Evolutionary conservation across 2,329 filamentous ascomycete genomes (phyloP), one percentile per base, ranked within the genome.

Genomic region (Davidsoniella australis): DNA sequence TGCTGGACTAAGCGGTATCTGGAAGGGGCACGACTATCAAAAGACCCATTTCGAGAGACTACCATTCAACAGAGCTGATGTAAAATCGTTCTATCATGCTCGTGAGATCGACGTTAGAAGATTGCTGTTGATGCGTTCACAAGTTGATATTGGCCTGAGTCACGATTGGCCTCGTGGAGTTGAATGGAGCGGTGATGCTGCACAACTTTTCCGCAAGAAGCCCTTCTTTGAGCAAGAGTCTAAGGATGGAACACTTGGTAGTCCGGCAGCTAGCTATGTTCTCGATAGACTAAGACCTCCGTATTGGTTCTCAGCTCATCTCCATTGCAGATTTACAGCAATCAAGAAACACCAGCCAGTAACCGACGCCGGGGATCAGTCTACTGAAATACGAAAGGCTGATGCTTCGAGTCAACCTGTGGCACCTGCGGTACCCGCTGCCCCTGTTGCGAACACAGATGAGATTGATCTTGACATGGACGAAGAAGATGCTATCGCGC

Each of bases 81-180:
- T 93, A 53, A 82, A 78, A 61, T 82, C 76, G 48, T 84, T 93
- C 58, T 96, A 95, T 59, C 89, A 96, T 60, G 78, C 94, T 18
- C 75, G 91, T 41, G 88, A 95, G 63, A 64, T 93, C 10, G 91
- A 98, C 61, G 76, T 85, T n/a, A 79, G 89, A 58, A 96, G 95
- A 64, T 67, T 98, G 33, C 69, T 95, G 38, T 79, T 88, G 58
- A 59, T 96, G 29, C 75, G 78, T n/a, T 85, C 83, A 16, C 89
- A 94, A 59, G 79, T 96, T 37, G 91, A 98, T 56, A 68, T 98
- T 41, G 87, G 88, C 2, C 65, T 98, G 48, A 95, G 88, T 57
- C 91, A 98, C 60, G 91, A 98, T 66, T 98, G 91, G 91, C 91
- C 91, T 0, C 76, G 80, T 45, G 80, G 73, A 0, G 76, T 96